A percentile compares a stretch with the other conserved stretches of the same genome.
phyloP scores from a whole-genome alignment of 148 eudicot genomes.

The Agrostemma githago region DNA sequence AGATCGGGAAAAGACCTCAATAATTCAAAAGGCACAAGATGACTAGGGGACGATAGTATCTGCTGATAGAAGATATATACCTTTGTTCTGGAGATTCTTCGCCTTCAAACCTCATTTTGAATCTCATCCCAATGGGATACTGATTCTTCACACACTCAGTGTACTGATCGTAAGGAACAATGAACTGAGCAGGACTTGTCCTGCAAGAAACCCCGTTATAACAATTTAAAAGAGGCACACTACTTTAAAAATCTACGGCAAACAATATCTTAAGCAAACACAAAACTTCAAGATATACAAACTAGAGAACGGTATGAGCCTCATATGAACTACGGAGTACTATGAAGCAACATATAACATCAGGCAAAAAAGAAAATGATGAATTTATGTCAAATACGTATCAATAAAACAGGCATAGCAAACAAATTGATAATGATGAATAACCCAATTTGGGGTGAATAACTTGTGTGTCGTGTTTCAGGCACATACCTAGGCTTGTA shows the following conservation, averaged over 20 bases:
- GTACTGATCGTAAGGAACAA: slow-evolving; percentile 86
- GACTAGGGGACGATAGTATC: background rate
- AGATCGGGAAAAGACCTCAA: background rate
- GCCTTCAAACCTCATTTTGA: slow-evolving; percentile 98
- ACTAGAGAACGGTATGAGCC: background rate
- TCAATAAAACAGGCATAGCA: background rate
- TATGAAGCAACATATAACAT: background rate
- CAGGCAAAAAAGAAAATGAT: background rate
- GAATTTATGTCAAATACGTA: background rate
- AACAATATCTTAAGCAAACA: background rate
- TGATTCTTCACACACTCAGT: slow-evolving; percentile 66
- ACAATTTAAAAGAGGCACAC: slow-evolving; percentile 1
- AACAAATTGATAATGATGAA: background rate
- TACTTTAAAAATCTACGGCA: background rate
- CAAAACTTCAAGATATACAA: background rate
- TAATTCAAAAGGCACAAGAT: background rate
- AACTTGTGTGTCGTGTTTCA: background rate
- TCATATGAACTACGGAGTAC: background rate
- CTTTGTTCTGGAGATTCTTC: slow-evolving; percentile 99
- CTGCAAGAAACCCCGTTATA: slow-evolving; percentile 32
- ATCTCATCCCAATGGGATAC: slow-evolving; percentile 90
- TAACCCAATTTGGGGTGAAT: background rate
- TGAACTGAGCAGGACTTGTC: slow-evolving; percentile 95
- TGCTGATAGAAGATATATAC: slow-evolving; percentile 28
- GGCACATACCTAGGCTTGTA: slow-evolving; percentile 85